Evolutionary conservation across 352 stramenopile genomes (phyloP), one percentile per base, ranked within the genome.

Genomic region (Aphanomyces cochlioides): DNA sequence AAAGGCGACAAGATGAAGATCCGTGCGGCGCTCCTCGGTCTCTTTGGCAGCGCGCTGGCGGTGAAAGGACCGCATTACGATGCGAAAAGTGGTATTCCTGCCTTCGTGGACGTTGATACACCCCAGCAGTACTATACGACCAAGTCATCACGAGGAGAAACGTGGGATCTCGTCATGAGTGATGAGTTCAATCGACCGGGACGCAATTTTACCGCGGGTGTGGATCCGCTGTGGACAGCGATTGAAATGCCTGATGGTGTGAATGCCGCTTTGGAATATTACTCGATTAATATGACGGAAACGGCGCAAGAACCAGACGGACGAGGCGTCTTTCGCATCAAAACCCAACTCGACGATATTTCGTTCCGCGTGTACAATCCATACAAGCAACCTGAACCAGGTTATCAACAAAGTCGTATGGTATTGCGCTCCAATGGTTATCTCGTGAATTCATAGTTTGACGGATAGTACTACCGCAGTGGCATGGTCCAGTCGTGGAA

Each of bases 401-500:
- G 72, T 0, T 73, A 76, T 12, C 70, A 84, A 58, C 77, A 79
- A 17, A 66, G 19, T 37, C 47, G 41, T 10, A 71, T 71, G 48
- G 34, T 47, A 41, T 15, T 4, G n/a, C 34, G 28, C 28, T 28
- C 28, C 28, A 28, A 28, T 71, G 56, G n/a, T 47, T 48, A n/a
- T 71, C 37, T 21, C 6, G 5, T 67, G 19, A 5, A 8, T 10
- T 67, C 38, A 37, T 67, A 15, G 28, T 50, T 67, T 5, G 5
- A 0, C 19, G 21, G 28, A 28, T 47, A 71, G 48, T 71, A n/a
- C n/a, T 66, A 71, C 41, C 65, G 65, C 71, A 95, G 95, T 72
- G 95, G 89, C 0, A 97, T 98, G 91, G 53, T 98, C 0, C 91
- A 97, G 74, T 87, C 79, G 1, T 98, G 93, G 93, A 97, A 97